Conservation (phyloP, 2,329 filamentous ascomycete genomes). For the Neopestalotiopsis rosae region DNA sequence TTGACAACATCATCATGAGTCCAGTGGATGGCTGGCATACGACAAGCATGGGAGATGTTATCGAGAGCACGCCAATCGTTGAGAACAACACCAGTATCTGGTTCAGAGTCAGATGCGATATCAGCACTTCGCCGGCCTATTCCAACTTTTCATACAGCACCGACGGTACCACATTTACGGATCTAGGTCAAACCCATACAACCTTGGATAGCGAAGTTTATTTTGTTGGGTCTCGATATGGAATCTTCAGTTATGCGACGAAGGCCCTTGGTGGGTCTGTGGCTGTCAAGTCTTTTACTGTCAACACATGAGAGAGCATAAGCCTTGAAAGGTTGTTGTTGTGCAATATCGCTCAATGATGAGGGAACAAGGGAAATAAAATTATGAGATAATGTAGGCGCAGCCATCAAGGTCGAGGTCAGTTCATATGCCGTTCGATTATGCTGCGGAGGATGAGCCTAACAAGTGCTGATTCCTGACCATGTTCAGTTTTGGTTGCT, state of each 20-base stretch:
- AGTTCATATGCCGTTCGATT: no score
- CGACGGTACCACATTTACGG: conserved; percentile 44
- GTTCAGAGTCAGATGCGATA: conserved; percentile 43
- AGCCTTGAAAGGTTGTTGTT: no score
- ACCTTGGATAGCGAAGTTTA: conserved; percentile 46
- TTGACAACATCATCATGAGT: conserved; percentile 45
- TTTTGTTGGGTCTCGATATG: conserved; percentile 55
- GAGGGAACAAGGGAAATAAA: no score
- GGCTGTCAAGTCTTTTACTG: background rate
- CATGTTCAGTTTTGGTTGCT: no score
- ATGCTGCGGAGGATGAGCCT: no score
- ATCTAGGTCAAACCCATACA: conserved; percentile 37
- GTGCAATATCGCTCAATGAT: no score
- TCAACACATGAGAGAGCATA: background rate
- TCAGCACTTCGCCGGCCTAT: conserved; percentile 35
- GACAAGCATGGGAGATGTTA: conserved; percentile 33
- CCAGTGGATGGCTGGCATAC: conserved; percentile 31
- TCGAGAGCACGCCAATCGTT: conserved; percentile 35
- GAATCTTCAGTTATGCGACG: conserved; percentile 47
- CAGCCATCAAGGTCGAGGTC: no score
- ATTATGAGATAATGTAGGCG: no score
- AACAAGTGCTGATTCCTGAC: no score
- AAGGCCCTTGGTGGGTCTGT: background rate
- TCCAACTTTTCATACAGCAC: conserved; percentile 47
- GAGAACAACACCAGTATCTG: conserved; percentile 37